Evolutionary conservation across 2,329 filamentous ascomycete genomes (phyloP).

Genomic region (Fusarium caatingaense): DNA sequence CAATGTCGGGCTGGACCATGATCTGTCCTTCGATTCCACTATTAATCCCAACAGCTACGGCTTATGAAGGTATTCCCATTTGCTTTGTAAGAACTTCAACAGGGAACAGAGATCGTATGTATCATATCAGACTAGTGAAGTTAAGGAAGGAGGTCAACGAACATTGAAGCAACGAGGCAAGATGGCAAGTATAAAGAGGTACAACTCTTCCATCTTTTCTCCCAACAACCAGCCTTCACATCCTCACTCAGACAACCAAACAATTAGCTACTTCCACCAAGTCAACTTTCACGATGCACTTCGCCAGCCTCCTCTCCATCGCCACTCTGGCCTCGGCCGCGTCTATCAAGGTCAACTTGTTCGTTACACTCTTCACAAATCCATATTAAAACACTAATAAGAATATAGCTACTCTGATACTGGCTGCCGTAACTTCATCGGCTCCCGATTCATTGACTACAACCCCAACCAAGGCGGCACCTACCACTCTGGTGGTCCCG

Average conservation of each 20-base stretch:
- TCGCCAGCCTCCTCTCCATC: background rate
- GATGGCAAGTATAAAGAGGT: background rate
- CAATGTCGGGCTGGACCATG: background rate
- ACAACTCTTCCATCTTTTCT: rapidly evolving
- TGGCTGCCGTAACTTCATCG: constrained; percentile 11
- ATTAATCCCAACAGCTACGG: too few relatives aligned
- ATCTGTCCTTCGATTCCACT: background rate
- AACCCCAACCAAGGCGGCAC: constrained; percentile 6
- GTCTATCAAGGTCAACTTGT: constrained; percentile 16
- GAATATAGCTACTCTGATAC: background rate
- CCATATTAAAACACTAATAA: rapidly evolving
- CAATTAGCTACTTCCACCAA: rapidly evolving
- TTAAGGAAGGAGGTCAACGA: background rate
- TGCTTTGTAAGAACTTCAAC: background rate
- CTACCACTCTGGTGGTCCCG: background rate
- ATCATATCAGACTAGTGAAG: background rate
- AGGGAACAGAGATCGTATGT: background rate
- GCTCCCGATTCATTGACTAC: constrained; percentile 10
- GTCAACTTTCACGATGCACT: background rate
- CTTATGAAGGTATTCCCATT: background rate
- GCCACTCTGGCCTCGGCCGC: background rate
- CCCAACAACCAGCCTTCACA: background rate
- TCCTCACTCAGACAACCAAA: background rate
- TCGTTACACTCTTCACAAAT: rapidly evolving
- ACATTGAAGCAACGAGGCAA: background rate